A percentile compares a stretch with the other conserved stretches of the same genome.
phyloP scores from a whole-genome alignment of 495 filamentous ascomycete species.

The Penicillium herquei region DNA sequence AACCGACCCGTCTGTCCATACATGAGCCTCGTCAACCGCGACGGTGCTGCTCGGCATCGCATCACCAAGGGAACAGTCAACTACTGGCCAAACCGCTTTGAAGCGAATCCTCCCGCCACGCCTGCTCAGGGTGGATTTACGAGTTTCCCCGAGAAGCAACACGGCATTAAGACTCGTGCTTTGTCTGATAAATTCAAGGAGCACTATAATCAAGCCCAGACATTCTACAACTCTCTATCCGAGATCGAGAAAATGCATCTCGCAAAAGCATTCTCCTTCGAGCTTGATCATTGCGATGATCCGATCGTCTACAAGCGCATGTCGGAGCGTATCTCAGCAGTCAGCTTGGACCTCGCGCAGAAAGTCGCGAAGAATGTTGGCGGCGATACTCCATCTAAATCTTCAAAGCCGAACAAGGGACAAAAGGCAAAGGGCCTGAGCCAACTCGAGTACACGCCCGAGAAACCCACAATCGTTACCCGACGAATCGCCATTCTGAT shows the following conservation, averaged over 20 bases:
- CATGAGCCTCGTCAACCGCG: conserved; percentile 49
- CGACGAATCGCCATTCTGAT: conserved; percentile 77
- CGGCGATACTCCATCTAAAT: conserved; percentile 55
- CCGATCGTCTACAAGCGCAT: conserved; percentile 75
- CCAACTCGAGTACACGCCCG: conserved; percentile 64
- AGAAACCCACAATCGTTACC: conserved; percentile 63
- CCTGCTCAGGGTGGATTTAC: conserved; percentile 62
- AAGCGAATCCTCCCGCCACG: conserved; percentile 58
- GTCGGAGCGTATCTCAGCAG: conserved; percentile 65
- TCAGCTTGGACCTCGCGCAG: conserved; percentile 71
- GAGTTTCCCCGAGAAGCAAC: conserved; percentile 64
- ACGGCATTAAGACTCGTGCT: conserved; percentile 66
- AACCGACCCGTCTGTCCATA: conserved; percentile 74
- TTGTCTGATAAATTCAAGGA: conserved; percentile 79
- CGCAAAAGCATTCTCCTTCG: conserved; percentile 69
- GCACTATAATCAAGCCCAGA: conserved; percentile 60
- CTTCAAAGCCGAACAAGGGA: conserved; percentile 60
- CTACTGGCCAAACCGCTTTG: conserved; percentile 86
- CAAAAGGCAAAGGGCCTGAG: conserved; percentile 62
- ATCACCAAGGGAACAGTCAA: conserved; percentile 72
- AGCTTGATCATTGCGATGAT: conserved; percentile 89
- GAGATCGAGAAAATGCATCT: conserved; percentile 69
- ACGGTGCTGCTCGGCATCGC: conserved; percentile 39
- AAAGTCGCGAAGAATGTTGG: conserved; percentile 69
- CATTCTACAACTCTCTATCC: conserved; percentile 81